Evolutionary conservation across 208 protist genomes (phyloP), one percentile per base, ranked within the genome.

Genomic region (Angomonas deanei): DNA sequence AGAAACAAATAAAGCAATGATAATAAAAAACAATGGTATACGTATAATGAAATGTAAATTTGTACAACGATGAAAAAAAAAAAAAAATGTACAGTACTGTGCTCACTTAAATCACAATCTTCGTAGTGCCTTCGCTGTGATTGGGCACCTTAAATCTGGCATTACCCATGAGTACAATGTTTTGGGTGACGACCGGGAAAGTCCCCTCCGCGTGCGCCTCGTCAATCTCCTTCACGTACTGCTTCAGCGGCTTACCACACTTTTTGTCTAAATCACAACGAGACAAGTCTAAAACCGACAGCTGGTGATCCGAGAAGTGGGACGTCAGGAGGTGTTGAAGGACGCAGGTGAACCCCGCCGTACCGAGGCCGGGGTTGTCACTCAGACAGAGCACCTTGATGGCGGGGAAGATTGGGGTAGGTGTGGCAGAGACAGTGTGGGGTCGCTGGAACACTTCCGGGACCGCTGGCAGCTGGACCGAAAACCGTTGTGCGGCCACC

Each of bases 281-380:
- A 32, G 87, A 94, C 17, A 94, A 60, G 64, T 94, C 87, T 6
- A 94, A 32, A 2, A 83, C 66, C 8, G 76, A 50, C 11, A 94
- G 53, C n/a, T 48, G 17, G 24, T 67, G 76, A 15, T 61, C 21
- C 53, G 86, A 66, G 56, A 72, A 73, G 66, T 94, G 87, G 23
- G 62, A 52, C 17, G 80, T 76, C 24, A 94, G 54, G 5, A 94
- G 48, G 23, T 68, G 77, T 19, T 78, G 78, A n/a, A 94, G 68
- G 24, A 91, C 56, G 21, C 70, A 54, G 23, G 71, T 67, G 5
- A 94, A 62, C 11, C 87, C 84, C 6, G 19, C 50, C 34, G 69
- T 76, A 19, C 87, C 87, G 5, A 94, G 64, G 19, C 78, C 70
- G 8, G 77, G 73, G 60, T 94, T 94, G 62, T 94, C 87, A 34